Evolutionary conservation across 495 filamentous ascomycete genomes (phyloP).

Genomic region (Aspergillus bertholletiae): DNA sequence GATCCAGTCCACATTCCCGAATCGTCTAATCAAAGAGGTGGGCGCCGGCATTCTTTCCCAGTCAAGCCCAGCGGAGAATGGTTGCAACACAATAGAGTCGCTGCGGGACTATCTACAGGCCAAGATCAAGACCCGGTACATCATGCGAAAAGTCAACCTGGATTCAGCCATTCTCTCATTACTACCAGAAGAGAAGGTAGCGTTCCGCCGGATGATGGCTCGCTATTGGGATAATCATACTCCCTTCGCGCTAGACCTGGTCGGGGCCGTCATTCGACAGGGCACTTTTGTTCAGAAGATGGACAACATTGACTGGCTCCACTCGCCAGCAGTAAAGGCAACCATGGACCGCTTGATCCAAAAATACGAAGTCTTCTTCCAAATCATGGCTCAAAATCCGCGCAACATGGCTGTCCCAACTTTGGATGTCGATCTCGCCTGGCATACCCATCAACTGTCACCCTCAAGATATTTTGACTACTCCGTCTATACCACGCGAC

Average conservation of each 20-base stretch:
- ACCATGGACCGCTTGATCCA: constrained; percentile 65
- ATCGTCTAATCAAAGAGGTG: constrained; percentile 50
- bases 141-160: constrained; percentile 18
- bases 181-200: constrained; percentile 37
- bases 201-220: constrained; percentile 70
- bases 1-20: constrained; percentile 48
- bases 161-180: neutral
- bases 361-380: constrained; percentile 70
- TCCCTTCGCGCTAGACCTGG: constrained; percentile 69
- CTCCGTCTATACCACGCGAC: constrained; percentile 24
- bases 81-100: constrained; percentile 10
- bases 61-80: constrained; percentile 14
- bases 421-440: constrained; percentile 82
- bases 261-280: constrained; percentile 77
- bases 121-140: constrained; percentile 5
- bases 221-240: constrained; percentile 76
- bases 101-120: constrained; percentile 18
- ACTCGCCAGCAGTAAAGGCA: constrained; percentile 55
- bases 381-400: constrained; percentile 57
- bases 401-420: constrained; percentile 68
- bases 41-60: constrained; percentile 31
- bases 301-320: constrained; percentile 73
- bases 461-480: constrained; percentile 61
- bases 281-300: constrained; percentile 80
- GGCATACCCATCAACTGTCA: constrained; percentile 64